phyloP scores from a whole-genome alignment of 805 yeast species.

The Kodamaea hsintzibuensis region DNA sequence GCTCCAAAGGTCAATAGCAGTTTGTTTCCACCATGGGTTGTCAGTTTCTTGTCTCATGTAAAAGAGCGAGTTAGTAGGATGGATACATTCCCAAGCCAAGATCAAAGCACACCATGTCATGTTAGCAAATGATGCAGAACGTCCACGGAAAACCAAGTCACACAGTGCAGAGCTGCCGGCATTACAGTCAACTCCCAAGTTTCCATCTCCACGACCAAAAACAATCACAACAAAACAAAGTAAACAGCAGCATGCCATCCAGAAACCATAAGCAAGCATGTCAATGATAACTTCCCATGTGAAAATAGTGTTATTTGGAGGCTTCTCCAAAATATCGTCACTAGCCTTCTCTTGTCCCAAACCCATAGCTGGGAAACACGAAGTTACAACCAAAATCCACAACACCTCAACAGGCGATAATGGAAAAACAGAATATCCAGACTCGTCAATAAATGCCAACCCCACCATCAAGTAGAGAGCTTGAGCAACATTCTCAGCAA shows the following conservation, averaged over 20 bases:
- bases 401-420: conserved; percentile 74
- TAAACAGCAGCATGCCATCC: conserved; percentile 73
- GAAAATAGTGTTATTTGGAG: conserved; percentile 66
- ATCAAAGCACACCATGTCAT: conserved; percentile 87
- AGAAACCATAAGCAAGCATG: conserved; percentile 69
- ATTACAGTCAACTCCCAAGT: conserved; percentile 68
- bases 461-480: conserved; percentile 69
- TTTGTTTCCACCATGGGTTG: conserved; percentile 54
- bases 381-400: conserved; percentile 77
- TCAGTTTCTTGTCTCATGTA: conserved; percentile 66
- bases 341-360: conserved; percentile 68
- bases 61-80: conserved; percentile 68
- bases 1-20: conserved; percentile 64
- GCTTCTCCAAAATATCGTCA: conserved; percentile 61
- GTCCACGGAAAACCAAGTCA: conserved; percentile 64
- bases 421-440: conserved; percentile 76
- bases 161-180: conserved; percentile 47
- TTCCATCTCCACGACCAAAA: conserved; percentile 66
- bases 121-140: conserved; percentile 75
- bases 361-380: conserved; percentile 86
- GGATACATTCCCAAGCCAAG: conserved; percentile 83
- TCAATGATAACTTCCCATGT: conserved; percentile 68
- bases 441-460: conserved; percentile 63
- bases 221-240: conserved; percentile 62
- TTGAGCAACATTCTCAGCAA: conserved; percentile 69